phyloP scores from a whole-genome alignment of 768 basidiomycete genomes.

The Leccinum subtestaceum region DNA sequence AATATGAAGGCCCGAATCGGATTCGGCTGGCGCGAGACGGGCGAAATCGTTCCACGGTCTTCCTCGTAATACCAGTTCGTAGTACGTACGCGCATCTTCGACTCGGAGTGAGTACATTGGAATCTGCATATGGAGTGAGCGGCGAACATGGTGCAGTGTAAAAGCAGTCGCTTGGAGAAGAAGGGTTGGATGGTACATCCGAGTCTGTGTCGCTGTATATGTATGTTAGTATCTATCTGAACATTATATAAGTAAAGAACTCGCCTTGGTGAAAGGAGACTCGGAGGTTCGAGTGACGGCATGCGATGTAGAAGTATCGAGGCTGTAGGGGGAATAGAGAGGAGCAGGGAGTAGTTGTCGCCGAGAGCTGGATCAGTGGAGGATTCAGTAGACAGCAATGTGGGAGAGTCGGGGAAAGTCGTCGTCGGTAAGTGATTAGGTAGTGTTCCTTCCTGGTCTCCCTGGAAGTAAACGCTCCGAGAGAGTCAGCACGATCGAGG shows the following conservation, averaged over 20 bases:
- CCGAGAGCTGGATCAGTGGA: neutral
- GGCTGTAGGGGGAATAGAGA: too few relatives aligned
- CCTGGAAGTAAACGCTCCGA: too few relatives aligned
- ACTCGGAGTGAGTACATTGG: too few relatives aligned
- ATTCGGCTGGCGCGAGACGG: too few relatives aligned
- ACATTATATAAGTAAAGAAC: neutral
- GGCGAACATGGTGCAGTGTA: neutral
- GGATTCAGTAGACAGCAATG: too few relatives aligned
- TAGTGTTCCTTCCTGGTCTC: too few relatives aligned
- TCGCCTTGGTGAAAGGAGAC: neutral
- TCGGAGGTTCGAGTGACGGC: neutral
- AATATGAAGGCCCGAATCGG: too few relatives aligned
- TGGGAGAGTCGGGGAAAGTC: neutral
- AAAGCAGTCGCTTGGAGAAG: neutral
- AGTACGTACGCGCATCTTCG: too few relatives aligned
- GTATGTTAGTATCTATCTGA: neutral
- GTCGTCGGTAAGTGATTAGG: too few relatives aligned
- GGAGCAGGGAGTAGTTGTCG: constrained; percentile 10
- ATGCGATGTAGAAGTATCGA: too few relatives aligned
- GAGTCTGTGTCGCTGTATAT: neutral
- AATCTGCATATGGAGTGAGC: neutral
- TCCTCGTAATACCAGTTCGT: too few relatives aligned
- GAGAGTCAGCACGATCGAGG: neutral
- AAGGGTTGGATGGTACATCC: neutral
- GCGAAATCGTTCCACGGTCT: too few relatives aligned